Percentiles rank a stretch among this genome's conserved stretches.
Evolutionary conservation across 2,329 filamentous ascomycete genomes (phyloP).

Genomic region (Onygenales sp.): DNA sequence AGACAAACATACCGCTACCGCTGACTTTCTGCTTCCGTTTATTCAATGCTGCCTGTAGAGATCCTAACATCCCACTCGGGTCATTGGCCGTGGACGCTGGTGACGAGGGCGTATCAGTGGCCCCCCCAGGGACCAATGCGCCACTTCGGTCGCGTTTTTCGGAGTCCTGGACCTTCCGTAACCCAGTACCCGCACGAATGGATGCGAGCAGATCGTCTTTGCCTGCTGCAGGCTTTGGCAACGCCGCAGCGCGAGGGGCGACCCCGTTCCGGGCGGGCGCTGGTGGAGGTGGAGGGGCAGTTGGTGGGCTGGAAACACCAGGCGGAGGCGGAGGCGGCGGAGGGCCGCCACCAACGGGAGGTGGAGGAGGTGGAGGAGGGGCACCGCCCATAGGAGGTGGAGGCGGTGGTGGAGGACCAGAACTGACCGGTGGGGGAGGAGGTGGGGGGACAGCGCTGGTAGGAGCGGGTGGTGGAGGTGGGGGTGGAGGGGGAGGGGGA

Average conservation of each 20-base stretch:
- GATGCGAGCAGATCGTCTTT: conserved; percentile 37
- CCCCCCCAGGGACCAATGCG: conserved; percentile 34
- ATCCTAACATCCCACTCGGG: conserved; percentile 64
- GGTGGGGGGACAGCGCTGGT: conserved; percentile 20
- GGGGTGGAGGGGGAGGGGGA: conserved; percentile 45
- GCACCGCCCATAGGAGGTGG: conserved; percentile 26
- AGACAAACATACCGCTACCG: conserved; percentile 69
- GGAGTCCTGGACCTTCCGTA: conserved; percentile 36
- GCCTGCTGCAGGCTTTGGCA: conserved; percentile 29
- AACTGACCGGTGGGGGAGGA: conserved; percentile 22
- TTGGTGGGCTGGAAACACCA: conserved; percentile 18
- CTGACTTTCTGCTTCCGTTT: conserved; percentile 90
- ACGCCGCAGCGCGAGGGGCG: conserved; percentile 30
- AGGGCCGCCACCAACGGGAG: conserved; percentile 22
- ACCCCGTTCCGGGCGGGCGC: conserved; percentile 19
- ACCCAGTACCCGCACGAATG: conserved; percentile 41
- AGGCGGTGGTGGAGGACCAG: conserved; percentile 30
- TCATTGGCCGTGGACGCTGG: conserved; percentile 35
- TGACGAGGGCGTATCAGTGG: conserved; percentile 53
- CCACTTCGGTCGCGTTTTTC: conserved; percentile 39
- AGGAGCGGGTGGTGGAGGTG: conserved; percentile 32
- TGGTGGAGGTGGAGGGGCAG: conserved; percentile 38
- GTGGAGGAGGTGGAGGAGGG: conserved; percentile 32
- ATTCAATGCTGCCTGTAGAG: conserved; percentile 65
- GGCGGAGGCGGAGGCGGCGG: conserved; percentile 36